Conservation (phyloP, 1,139 yeast species). For the Yamadazyma triangularis region DNA sequence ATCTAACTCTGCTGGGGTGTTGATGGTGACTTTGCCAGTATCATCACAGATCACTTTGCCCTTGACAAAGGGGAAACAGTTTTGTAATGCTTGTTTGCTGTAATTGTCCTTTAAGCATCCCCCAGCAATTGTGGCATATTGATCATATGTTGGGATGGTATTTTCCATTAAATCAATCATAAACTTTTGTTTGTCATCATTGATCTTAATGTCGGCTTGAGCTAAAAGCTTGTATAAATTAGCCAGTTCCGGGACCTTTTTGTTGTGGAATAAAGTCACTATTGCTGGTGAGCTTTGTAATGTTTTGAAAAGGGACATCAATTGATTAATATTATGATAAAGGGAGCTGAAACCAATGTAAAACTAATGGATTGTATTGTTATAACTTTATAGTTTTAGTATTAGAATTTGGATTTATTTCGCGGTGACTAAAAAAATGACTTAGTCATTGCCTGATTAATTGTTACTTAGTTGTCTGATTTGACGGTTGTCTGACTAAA, state of each 20-base stretch:
- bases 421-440: no score
- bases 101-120: conserved; percentile 24
- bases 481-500: no score
- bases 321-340: no score
- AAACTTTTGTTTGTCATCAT: conserved; percentile 24
- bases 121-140: conserved; percentile 27
- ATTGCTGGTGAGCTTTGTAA: conserved; percentile 44
- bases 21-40: conserved; percentile 20
- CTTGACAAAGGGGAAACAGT: conserved; percentile 35
- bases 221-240: conserved; percentile 28
- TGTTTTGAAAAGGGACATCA: no score
- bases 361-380: no score
- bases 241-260: conserved; percentile 29
- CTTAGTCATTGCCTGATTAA: no score
- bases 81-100: conserved; percentile 24
- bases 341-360: no score
- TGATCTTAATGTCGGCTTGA: conserved; percentile 26
- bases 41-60: conserved; percentile 15
- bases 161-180: conserved; percentile 36
- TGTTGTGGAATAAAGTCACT: conserved; percentile 39
- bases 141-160: conserved; percentile 44
- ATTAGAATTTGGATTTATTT: no score
- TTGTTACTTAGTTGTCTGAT: no score
- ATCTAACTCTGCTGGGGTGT: conserved; percentile 23
- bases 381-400: no score